Evolutionary conservation across 1,139 yeast species (phyloP), one percentile per base, ranked within the genome.

Genomic region (Kurtzmaniella natalensis): DNA sequence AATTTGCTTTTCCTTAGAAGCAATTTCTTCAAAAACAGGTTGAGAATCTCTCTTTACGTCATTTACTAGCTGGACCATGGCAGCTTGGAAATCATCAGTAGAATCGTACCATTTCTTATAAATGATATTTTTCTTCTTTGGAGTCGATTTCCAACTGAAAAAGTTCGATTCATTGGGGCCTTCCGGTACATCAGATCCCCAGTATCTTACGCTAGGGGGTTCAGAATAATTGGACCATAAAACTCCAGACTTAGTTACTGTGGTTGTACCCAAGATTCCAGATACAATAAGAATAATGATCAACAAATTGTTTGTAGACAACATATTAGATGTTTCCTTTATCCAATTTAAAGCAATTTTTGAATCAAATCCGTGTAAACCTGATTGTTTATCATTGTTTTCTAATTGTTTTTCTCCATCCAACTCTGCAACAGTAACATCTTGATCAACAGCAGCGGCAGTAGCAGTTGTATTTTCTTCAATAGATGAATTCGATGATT

Each of bases 61-160:
- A 8, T 23, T 16, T 8, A 23, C 16, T 8, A 23, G 7, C 14
- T 23, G 26, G 7, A 16, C 11, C 3, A 21, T 34, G 31, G 30
- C 29, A 10, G 29, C 20, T 13, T 26, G 19, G 11, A 26, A 17
- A 17, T 26, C 29, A 10, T 17, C 20, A 26, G 29, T 10, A 18
- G 29, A 26, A 18, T 26, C 21, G 13, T 26, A 26, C 29, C 29
- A 26, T 17, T 26, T 16, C 14, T 26, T 26, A 13, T 26, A 18
- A n/a, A 26, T 18, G 5, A 18, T 14, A 10, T 21, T n/a, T 21
- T 21, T 21, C 5, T 21, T 21, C 23, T 11, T n/a, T 5, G 26
- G 26, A 16, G 26, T 16, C 14, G 11, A 5, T 14, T 23, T 23
- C 26, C 26, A 23, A 23, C 16, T 10, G 15, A 23, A 23, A 11